A percentile compares a stretch with the other conserved stretches of the same genome.
Evolutionary conservation across 2,329 filamentous ascomycete species (phyloP).

Genomic region (Parasarocladium wereldwijsianum): DNA sequence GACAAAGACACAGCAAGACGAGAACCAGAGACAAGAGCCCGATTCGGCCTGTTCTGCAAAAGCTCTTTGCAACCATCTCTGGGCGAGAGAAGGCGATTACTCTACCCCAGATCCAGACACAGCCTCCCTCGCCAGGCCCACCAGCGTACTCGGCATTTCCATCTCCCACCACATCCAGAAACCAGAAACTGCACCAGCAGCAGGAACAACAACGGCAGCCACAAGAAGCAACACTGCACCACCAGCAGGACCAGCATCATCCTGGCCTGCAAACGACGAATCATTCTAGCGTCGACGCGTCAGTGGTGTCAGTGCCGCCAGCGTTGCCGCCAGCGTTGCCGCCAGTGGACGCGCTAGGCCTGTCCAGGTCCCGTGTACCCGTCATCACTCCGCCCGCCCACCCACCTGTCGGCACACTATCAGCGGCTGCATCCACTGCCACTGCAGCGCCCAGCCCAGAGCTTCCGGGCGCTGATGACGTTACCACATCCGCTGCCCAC

Average conservation of each 20-base stretch:
- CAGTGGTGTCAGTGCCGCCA: neutral
- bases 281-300: neutral
- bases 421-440: neutral
- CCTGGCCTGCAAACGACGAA: constrained; percentile 2
- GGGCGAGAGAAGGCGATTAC: neutral
- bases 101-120: neutral
- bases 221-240: constrained; percentile 20
- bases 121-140: too few species aligned
- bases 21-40: constrained; percentile 3
- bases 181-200: constrained; percentile 7
- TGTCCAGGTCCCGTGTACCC: too few species aligned
- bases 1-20: constrained; percentile 2
- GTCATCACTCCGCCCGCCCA: too few species aligned
- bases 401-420: too few species aligned
- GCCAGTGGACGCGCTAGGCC: too few species aligned
- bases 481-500: constrained; percentile 2
- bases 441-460: neutral
- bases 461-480: constrained; percentile 3
- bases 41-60: constrained; percentile 6
- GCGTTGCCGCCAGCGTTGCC: too few species aligned
- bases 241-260: constrained; percentile 3
- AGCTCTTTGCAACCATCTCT: constrained; percentile 7
- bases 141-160: too few species aligned
- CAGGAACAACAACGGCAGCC: constrained; percentile 22
- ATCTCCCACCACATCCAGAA: too few species aligned